Conservation (phyloP, 495 filamentous ascomycete species). For the Neohortaea acidophila region DNA sequence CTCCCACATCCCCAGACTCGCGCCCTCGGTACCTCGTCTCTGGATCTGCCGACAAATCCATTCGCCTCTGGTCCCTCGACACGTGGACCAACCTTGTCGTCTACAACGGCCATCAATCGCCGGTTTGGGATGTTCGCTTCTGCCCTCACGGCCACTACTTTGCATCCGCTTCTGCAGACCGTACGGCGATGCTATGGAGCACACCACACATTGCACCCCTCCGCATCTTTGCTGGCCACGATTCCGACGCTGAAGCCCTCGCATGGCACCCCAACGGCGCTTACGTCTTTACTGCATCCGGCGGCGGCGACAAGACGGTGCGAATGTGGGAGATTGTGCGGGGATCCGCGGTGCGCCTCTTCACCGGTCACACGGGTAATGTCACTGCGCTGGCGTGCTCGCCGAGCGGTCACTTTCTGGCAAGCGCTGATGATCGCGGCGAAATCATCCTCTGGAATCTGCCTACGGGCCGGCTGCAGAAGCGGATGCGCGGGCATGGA, state of each 20-base stretch:
- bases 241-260: conserved; percentile 69
- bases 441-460: conserved; percentile 91
- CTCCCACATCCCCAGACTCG: conserved; percentile 14
- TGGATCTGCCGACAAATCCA: conserved; percentile 67
- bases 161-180: conserved; percentile 68
- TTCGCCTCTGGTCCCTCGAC: conserved; percentile 87
- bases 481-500: conserved; percentile 85
- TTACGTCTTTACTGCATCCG: conserved; percentile 78
- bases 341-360: conserved; percentile 74
- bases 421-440: conserved; percentile 70
- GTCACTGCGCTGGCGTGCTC: conserved; percentile 71
- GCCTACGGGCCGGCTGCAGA: conserved; percentile 61
- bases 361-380: conserved; percentile 76
- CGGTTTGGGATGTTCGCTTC: conserved; percentile 77
- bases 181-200: conserved; percentile 76
- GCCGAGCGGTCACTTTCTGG: conserved; percentile 72
- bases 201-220: conserved; percentile 83
- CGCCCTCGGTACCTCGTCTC: conserved; percentile 56
- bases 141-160: conserved; percentile 96
- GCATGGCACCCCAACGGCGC: conserved; percentile 84
- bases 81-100: conserved; percentile 77
- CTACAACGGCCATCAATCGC: conserved; percentile 80
- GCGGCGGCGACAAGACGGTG: conserved; percentile 62
- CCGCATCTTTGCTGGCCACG: conserved; percentile 80
- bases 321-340: conserved; percentile 92